These are phyloP conservation scores for Coffea eugenioides DNA, from an alignment of 257 asterid species.

Conservation along the genomic window DNA sequence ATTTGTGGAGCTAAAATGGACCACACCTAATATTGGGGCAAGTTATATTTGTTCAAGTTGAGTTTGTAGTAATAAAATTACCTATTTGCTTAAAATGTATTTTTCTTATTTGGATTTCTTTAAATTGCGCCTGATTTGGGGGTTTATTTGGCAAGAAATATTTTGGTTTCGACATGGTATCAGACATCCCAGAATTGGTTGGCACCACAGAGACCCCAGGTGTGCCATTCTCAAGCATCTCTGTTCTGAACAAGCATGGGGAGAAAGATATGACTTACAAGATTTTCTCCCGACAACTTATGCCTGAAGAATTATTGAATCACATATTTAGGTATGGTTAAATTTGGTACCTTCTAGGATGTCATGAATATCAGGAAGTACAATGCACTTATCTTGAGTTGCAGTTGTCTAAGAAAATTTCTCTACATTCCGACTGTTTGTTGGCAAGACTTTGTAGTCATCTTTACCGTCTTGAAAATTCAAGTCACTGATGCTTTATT, in stretches of 20 bases:
- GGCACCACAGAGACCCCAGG: constrained; percentile 78
- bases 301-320: constrained; percentile 69
- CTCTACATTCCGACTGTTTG: not conserved
- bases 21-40: too few species aligned
- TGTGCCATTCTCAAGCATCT: constrained; percentile 83
- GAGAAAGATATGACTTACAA: constrained; percentile 77
- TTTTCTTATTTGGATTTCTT: not conserved
- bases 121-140: constrained; percentile 11
- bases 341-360: not conserved
- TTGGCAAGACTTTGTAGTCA: not conserved
- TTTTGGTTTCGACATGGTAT: constrained; percentile 59
- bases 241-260: constrained; percentile 56
- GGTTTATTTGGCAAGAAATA: constrained; percentile 51
- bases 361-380: not conserved
- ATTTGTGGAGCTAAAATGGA: too few species aligned
- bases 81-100: not conserved
- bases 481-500: not conserved
- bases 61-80: too few species aligned
- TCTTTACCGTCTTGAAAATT: not conserved
- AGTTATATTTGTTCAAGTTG: too few species aligned
- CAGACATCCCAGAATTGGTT: constrained; percentile 79
- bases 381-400: not conserved
- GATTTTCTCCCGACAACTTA: constrained; percentile 73
- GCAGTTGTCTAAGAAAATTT: not conserved
- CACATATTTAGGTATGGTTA: constrained; percentile 62